Evolutionary conservation across 768 basidiomycete genomes (phyloP).

Genomic region (Steccherinum ochraceum): DNA sequence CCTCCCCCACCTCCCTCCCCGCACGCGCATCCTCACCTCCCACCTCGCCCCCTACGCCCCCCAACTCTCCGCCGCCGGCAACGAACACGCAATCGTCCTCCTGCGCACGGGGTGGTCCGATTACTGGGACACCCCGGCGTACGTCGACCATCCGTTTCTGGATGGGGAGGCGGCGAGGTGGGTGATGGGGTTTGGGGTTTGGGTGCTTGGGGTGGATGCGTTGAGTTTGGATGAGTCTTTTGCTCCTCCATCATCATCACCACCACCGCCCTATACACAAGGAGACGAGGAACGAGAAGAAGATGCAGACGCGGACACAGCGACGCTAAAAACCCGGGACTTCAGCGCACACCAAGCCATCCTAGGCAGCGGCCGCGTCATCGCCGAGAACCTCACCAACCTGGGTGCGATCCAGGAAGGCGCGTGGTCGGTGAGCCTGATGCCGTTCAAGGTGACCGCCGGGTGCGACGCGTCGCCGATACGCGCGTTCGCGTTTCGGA

Average conservation of each 20-base stretch:
- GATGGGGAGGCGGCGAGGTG: constrained; percentile 41
- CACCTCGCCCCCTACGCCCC: constrained; percentile 21
- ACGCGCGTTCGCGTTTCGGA: constrained; percentile 49
- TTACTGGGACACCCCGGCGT: constrained; percentile 41
- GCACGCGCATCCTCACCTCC: constrained; percentile 11
- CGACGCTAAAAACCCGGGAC: no score
- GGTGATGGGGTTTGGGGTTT: constrained; percentile 45
- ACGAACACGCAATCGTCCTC: constrained; percentile 38
- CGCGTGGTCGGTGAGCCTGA: constrained; percentile 43
- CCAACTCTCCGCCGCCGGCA: constrained; percentile 7
- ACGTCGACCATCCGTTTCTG: constrained; percentile 62
- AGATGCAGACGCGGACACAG: constrained; percentile 1
- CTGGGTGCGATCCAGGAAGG: constrained; percentile 33
- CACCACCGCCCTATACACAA: no score
- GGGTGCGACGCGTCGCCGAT: constrained; percentile 64
- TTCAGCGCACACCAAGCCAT: constrained; percentile 47
- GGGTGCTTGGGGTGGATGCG: constrained; percentile 55
- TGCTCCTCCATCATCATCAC: constrained; percentile 8
- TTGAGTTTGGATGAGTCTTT: constrained; percentile 51
- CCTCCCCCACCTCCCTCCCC: constrained; percentile 21
- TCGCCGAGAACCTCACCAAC: constrained; percentile 67
- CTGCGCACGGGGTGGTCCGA: constrained; percentile 59
- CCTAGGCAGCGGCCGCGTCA: constrained; percentile 52
- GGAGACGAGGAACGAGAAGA: constrained; percentile 2
- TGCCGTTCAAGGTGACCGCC: constrained; percentile 46